Evolutionary conservation across 768 basidiomycete species (phyloP), one percentile per base, ranked within the genome.

Genomic region (Megacollybia marginata): DNA sequence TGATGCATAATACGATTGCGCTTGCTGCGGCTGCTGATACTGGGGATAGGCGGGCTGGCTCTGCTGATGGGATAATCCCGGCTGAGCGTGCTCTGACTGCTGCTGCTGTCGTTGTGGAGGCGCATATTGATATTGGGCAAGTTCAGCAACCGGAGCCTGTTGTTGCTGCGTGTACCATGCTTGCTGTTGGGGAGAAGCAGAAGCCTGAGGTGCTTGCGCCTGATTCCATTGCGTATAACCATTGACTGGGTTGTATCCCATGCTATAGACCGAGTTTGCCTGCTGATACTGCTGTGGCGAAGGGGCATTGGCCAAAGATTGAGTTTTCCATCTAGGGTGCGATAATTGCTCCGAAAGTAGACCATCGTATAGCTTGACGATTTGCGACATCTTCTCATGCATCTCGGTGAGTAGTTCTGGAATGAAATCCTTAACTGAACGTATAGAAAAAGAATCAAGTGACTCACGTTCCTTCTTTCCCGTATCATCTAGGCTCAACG

Each of bases 311-410:
- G 57, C 60, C 48, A 62, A 53, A n/a, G 58, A 68, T 35, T 69
- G 57, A 33, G 70, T 61, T 44, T 79, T 70, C 83, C 86, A 88
- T 36, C 79, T 71, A 1, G 86, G 86, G 38, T 79, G 82, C 2
- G 83, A 74, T 10, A 93, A 73, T 61, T 94, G 89, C 55, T 89
- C 79, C 20, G 92, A 92, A 40, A 95, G 70, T 18, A 96, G 71
- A 48, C 85, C 79, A 56, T 97, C 94, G 62, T 97, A 98, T 4
- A 96, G 69, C 61, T 88, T 86, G 42, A 97, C 92, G 0, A 91
- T 92, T 63, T 95, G 82, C 1, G 91, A 88, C 9, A 99, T 66
- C 65, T 97, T 95, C 44, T 88, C 85, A 58, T 97, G 88, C 92
- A 98, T 97, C 45, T 97, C 93, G 7, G 82, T 73, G 33, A 99